Percentiles rank a stretch among this genome's conserved stretches.
Evolutionary conservation across 352 stramenopile genomes (phyloP).

Genomic region (Saprolegnia diclina): DNA sequence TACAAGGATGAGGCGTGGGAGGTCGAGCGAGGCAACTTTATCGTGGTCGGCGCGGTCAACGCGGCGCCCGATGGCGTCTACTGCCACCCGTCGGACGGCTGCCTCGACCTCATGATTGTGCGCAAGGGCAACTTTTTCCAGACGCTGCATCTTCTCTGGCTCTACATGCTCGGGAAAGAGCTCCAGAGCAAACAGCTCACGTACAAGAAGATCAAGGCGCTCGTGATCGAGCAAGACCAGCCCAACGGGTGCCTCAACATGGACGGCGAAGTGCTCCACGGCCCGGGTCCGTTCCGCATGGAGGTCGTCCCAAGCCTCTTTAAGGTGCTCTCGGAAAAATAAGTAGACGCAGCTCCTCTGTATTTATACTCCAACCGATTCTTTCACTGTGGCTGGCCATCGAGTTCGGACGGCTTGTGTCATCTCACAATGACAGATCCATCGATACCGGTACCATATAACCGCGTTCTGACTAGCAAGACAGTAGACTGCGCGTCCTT

Average conservation of each 20-base stretch:
- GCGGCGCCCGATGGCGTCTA: slow-evolving; percentile 59
- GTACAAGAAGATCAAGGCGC: slow-evolving; percentile 77
- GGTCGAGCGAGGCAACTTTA: slow-evolving; percentile 52
- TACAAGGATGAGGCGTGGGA: slow-evolving; percentile 59
- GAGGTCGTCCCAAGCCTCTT: slow-evolving; percentile 82
- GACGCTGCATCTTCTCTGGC: slow-evolving; percentile 41
- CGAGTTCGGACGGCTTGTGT: too few species aligned
- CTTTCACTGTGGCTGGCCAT: too few species aligned
- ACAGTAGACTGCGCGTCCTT: too few species aligned
- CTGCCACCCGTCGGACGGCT: slow-evolving; percentile 71
- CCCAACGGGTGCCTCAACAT: slow-evolving; percentile 70
- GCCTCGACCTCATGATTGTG: slow-evolving; percentile 66
- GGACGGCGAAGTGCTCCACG: slow-evolving; percentile 63
- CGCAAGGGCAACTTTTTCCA: slow-evolving; percentile 45
- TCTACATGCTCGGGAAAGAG: slow-evolving; percentile 74
- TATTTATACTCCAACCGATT: neutral
- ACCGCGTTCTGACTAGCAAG: too few species aligned
- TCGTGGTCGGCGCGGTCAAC: slow-evolving; percentile 71
- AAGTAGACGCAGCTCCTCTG: neutral
- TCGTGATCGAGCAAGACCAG: slow-evolving; percentile 61
- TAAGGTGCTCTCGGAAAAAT: slow-evolving; percentile 73
- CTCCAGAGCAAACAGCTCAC: slow-evolving; percentile 58
- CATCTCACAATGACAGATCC: too few species aligned
- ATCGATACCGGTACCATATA: too few species aligned
- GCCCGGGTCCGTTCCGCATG: slow-evolving; percentile 66